These are phyloP conservation scores for Xylariaceae sp. DNA, from an alignment of 2,329 filamentous ascomycete species.

Conservation along the genomic window DNA sequence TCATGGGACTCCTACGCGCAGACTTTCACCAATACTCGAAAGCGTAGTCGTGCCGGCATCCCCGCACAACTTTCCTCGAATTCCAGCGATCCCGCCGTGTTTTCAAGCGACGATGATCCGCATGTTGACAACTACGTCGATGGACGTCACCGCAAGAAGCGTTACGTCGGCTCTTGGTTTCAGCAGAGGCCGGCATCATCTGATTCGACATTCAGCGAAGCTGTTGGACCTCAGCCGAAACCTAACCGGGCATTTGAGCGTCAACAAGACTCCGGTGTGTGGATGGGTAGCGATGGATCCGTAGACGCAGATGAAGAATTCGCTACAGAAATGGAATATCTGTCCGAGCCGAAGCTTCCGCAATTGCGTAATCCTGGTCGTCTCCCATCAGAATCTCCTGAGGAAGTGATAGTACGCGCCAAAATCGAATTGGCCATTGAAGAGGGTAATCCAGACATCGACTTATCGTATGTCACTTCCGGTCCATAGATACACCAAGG, in stretches of 20 bases:
- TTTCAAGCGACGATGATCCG: conserved; percentile 69
- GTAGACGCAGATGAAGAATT: conserved; percentile 46
- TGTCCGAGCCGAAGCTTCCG: conserved; percentile 36
- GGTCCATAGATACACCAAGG: not conserved
- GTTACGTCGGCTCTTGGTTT: conserved; percentile 66
- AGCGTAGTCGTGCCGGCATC: conserved; percentile 36
- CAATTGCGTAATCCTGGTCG: conserved; percentile 34
- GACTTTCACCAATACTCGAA: conserved; percentile 35
- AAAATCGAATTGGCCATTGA: conserved; percentile 54
- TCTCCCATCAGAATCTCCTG: conserved; percentile 32
- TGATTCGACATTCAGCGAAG: conserved; percentile 45
- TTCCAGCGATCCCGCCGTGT: conserved; percentile 67
- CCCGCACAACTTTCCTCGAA: conserved; percentile 44
- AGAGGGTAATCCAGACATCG: conserved; percentile 53
- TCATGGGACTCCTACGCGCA: conserved; percentile 33
- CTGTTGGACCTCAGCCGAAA: conserved; percentile 34
- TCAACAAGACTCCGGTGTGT: conserved; percentile 66
- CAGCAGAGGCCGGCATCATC: conserved; percentile 53
- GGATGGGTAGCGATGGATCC: conserved; percentile 57
- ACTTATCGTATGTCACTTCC: conserved; percentile 53
- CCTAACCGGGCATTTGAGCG: conserved; percentile 52
- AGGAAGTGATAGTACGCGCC: conserved; percentile 43
- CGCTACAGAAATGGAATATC: conserved; percentile 33
- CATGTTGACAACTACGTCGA: conserved; percentile 60
- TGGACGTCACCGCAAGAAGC: conserved; percentile 54